A percentile compares a stretch with the other conserved stretches of the same genome.
Evolutionary conservation across 345 rosid species (phyloP).

Genomic region (Draba incana): DNA sequence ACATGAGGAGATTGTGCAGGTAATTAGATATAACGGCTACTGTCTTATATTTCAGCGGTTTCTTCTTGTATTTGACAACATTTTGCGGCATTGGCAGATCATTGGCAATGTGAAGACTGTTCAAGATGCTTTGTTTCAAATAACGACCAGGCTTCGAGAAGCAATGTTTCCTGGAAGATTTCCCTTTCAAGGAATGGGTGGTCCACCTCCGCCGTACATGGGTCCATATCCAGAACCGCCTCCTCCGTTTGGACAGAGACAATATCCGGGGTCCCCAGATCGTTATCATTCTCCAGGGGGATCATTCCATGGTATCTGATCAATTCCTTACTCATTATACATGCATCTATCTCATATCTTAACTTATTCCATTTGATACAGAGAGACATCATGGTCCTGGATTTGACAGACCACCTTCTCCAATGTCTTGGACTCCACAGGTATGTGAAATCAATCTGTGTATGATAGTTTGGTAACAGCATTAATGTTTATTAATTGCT

Average conservation of each 20-base stretch:
- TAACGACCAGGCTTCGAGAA: constrained; percentile 71
- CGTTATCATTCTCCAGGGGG: constrained; percentile 59
- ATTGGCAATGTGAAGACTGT: constrained; percentile 68
- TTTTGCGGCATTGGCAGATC: constrained; percentile 50
- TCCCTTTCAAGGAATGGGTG: constrained; percentile 50
- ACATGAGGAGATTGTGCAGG: constrained; percentile 81
- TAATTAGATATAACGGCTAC: constrained; percentile 26
- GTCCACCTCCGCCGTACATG: constrained; percentile 56
- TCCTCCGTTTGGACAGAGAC: constrained; percentile 72
- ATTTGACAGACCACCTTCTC: constrained; percentile 70
- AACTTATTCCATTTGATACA: constrained; percentile 44
- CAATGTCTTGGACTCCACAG: constrained; percentile 77
- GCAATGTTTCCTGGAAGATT: constrained; percentile 59
- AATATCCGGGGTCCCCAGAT: constrained; percentile 62
- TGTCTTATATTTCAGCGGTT: background rate
- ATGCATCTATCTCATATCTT: constrained; percentile 39
- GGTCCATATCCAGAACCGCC: constrained; percentile 75
- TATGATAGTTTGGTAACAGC: constrained; percentile 7
- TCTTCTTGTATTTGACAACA: constrained; percentile 9
- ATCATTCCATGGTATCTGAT: constrained; percentile 55
- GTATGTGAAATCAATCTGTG: constrained; percentile 41
- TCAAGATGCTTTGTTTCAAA: constrained; percentile 78
- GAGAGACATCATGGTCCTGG: constrained; percentile 70
- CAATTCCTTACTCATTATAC: constrained; percentile 44
- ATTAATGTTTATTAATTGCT: background rate